phyloP scores from a whole-genome alignment of 2,329 filamentous ascomycete species.

The Bipolaris sorokiniana region DNA sequence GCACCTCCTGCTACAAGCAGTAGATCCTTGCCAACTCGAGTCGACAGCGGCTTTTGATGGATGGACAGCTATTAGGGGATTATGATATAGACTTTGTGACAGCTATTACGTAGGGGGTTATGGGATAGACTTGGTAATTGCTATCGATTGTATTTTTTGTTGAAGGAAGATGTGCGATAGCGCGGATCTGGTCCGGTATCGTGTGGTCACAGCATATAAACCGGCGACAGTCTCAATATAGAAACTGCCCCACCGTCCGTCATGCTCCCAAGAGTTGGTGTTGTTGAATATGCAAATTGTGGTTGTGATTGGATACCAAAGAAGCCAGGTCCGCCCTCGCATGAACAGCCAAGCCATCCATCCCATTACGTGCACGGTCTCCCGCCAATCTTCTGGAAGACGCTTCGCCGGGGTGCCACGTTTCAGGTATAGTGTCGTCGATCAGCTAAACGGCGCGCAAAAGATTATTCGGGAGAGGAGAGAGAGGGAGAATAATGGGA shows the following conservation, averaged over 20 bases:
- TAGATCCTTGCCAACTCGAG: neutral
- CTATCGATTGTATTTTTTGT: neutral
- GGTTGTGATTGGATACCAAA: neutral
- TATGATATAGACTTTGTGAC: too few relatives aligned
- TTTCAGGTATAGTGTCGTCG: neutral
- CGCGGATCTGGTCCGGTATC: neutral
- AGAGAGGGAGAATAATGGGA: neutral
- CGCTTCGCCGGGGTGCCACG: neutral
- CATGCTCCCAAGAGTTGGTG: neutral
- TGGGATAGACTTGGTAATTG: too few relatives aligned
- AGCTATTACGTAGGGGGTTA: too few relatives aligned
- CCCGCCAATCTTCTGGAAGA: neutral
- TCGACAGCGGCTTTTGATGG: neutral
- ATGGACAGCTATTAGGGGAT: too few relatives aligned
- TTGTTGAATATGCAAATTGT: neutral
- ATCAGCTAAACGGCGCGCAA: neutral
- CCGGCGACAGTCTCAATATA: neutral
- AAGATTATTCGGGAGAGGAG: neutral
- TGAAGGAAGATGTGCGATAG: neutral
- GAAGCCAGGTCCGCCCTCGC: neutral
- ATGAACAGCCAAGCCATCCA: neutral
- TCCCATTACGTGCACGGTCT: neutral
- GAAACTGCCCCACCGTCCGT: neutral
- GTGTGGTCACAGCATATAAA: neutral
- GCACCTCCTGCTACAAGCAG: constrained; percentile 6